Evolutionary conservation across 305 asterid species (phyloP).

Genomic region (Fraxinus dipetala): DNA sequence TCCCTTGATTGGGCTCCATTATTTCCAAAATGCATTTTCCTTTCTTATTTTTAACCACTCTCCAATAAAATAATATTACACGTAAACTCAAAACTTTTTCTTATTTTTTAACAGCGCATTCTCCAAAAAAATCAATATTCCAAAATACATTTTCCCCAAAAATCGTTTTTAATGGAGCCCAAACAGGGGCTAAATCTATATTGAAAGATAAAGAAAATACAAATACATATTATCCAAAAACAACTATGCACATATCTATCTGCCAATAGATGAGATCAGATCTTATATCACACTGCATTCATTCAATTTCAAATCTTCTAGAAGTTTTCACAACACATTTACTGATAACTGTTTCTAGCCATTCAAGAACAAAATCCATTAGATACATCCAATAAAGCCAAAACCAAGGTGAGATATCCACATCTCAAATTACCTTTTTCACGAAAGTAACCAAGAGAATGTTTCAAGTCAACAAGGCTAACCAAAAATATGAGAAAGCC

Average conservation of each 20-base stretch:
- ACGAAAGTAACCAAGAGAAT: neutral
- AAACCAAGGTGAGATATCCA: neutral
- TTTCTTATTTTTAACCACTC: no score
- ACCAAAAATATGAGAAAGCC: neutral
- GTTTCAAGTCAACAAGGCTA: constrained; percentile 14
- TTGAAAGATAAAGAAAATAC: neutral
- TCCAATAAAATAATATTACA: no score
- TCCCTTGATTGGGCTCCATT: no score
- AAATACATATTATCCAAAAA: neutral
- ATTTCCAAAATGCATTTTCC: no score
- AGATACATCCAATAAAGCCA: neutral
- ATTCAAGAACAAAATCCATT: neutral
- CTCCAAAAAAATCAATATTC: no score
- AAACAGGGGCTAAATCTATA: neutral
- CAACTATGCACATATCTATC: neutral
- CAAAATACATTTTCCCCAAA: no score
- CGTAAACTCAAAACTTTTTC: no score
- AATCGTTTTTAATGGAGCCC: no score
- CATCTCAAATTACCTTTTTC: neutral
- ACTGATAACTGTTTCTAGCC: neutral
- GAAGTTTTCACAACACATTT: neutral
- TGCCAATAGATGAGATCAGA: neutral
- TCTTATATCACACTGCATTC: neutral
- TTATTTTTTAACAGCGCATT: no score
- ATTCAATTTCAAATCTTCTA: neutral